Base-by-base conservation (phyloP, 164 flowering plant species). In the Stephania japonica region DNA sequence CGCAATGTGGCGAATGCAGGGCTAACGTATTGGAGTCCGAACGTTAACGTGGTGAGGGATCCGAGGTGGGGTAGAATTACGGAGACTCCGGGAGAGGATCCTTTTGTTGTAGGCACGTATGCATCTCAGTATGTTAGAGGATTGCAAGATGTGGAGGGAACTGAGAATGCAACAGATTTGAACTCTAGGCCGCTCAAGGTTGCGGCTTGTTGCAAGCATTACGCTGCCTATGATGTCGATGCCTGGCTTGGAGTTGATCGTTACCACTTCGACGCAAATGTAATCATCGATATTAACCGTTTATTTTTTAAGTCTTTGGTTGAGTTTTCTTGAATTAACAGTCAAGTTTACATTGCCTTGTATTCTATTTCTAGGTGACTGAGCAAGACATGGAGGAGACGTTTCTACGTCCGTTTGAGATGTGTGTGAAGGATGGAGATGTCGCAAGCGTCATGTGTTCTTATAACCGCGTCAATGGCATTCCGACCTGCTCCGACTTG, bases 21-120 rank as follows among this genome's bases (percentile, higher is more conserved):
- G 8, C 53, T 78, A 72, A 78, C 80, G 23, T 78, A 41, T 44
- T 78, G 80, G 80, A 78, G 80, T 68, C 80, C 80, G 0, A 75
- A 71, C 23, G 62, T 78, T 11, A 78, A 78, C 24, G 77, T 75
- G 18, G 69, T 67, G 7, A 78, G 77, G 47, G 77, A 78, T 21
- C 77, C 80, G 2, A 74, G 80, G 56, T 78, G 80, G 80, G 80
- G 77, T 27, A 75, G 77, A 44, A 49, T 23, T 26, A 24, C 13
- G 5, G 77, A 78, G 50, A 78, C 77, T 10, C 80, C 80, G 0
- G 77, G 80, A 5, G 80, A 75, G 72, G 80, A 78, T 50, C 77
- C 77, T 0, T 72, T 43, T 23, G 65, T 68, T 11, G 65, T 68
- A 2, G 75, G 77, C 11, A 8, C 41, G 0, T 78, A 78, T 63